Percentiles rank a stretch among this genome's conserved stretches.
Conservation (phyloP, 78 protist genomes). For the Capsaspora owczarzaki region DNA sequence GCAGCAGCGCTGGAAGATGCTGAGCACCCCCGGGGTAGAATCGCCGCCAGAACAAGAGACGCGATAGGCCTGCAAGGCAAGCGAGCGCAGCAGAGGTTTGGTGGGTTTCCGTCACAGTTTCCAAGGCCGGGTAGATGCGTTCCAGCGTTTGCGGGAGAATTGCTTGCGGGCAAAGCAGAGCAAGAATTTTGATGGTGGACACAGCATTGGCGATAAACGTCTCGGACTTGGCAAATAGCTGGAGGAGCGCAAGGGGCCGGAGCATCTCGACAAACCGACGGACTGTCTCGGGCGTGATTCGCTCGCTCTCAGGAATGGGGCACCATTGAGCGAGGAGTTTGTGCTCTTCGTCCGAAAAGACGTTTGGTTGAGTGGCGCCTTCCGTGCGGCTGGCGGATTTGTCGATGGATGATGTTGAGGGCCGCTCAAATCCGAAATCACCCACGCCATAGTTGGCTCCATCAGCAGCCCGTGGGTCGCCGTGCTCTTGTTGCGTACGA, state of each 20-base stretch:
- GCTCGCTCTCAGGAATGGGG: background rate
- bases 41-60: background rate
- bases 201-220: background rate
- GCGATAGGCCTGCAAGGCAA: background rate
- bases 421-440: too few species aligned
- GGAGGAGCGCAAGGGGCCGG: background rate
- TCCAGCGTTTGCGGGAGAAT: constrained; percentile 19
- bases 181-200: constrained; percentile 3
- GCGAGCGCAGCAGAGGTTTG: constrained; percentile 11
- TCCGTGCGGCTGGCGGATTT: background rate
- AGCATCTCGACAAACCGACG: background rate
- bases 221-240: background rate
- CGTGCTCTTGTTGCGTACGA: background rate
- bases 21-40: background rate
- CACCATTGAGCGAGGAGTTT: background rate
- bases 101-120: constrained; percentile 37
- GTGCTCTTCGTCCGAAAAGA: background rate
- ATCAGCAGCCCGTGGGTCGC: background rate
- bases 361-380: background rate
- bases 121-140: constrained; percentile 24
- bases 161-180: constrained; percentile 7
- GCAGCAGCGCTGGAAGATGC: constrained; percentile 15
- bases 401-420: background rate
- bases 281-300: background rate
- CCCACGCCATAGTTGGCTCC: too few species aligned